Percentiles rank a stretch among this genome's conserved stretches.
phyloP scores from a whole-genome alignment of 495 filamentous ascomycete species.

The Aspergillus coremiiformis region DNA sequence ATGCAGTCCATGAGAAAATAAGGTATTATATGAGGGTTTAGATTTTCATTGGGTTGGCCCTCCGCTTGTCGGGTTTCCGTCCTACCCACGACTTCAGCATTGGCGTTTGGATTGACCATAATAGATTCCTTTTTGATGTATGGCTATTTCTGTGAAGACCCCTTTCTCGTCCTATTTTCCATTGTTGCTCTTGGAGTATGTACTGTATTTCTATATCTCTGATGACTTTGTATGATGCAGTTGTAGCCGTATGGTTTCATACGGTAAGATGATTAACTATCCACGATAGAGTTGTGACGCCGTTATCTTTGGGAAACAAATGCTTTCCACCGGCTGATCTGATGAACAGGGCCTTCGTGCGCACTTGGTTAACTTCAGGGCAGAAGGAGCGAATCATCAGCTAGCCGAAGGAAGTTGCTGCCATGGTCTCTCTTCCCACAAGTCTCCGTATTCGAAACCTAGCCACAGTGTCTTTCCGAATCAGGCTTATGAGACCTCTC shows the following conservation, averaged over 20 bases:
- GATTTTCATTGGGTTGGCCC: conserved; percentile 8
- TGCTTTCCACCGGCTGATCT: not conserved
- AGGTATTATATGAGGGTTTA: conserved; percentile 23
- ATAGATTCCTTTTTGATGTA: conserved; percentile 27
- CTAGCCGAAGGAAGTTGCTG: not conserved
- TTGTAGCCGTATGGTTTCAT: conserved; percentile 4
- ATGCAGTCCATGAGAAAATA: conserved; percentile 24
- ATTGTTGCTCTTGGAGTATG: not conserved
- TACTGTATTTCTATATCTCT: conserved; percentile 1
- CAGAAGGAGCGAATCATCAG: not conserved
- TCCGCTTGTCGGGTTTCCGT: not conserved
- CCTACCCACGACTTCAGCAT: conserved; percentile 12
- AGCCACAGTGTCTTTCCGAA: too few relatives aligned
- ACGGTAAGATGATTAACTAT: not conserved
- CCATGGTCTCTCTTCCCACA: not conserved
- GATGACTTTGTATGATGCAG: conserved; percentile 4
- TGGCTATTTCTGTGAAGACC: not conserved
- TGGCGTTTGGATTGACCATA: conserved; percentile 23
- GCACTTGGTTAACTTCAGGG: not conserved
- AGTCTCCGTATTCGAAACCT: not conserved
- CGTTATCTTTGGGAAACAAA: not conserved
- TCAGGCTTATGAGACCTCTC: too few relatives aligned
- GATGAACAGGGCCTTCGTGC: not conserved
- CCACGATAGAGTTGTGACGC: not conserved
- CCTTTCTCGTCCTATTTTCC: not conserved